Evolutionary conservation across 805 yeast genomes (phyloP), one percentile per base, ranked within the genome.

Genomic region (Myxozyma melibiosi): DNA sequence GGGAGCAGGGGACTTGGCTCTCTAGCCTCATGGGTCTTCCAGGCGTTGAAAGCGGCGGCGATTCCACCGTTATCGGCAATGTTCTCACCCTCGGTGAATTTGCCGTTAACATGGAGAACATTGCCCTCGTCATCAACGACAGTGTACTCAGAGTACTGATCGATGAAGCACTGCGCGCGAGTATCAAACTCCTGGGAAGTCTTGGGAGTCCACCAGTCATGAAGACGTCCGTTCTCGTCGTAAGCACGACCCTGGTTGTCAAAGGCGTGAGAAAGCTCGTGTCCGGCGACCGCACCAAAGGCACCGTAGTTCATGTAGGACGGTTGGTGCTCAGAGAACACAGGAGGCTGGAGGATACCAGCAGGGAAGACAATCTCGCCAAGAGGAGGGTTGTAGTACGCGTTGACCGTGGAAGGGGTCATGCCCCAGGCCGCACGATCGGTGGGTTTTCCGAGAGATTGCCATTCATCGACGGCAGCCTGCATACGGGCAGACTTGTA

Each of bases 341-440:
- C 63, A 24, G 64, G 64, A 4, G 54, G 53, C 50, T 58, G 63
- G 20, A 61, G 42, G 38, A 61, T 61, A 27, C 64, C 64, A 22
- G 64, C 64, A 11, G 64, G 64, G 55, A 61, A 61, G 24, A 61
- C 64, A 44, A 61, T 58, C 55, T 61, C 64, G 37, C 63, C 63
- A 16, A 58, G 53, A 4, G 60, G 61, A 27, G 64, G 64, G 50
- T 61, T 61, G 53, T 61, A 61, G 53, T 61, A 61, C 22, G 64
- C 64, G 53, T 61, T 61, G 27, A 61, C 64, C n/a, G 64, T 61
- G 2, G 63, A 41, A 2, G 64, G 64, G 8, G 64, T 59, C 64
- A 61, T 61, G 24, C 40, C 60, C 64, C 64, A 61, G 22, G 55
- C 60, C 22, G 60, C 64, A 11, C 63, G 59, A 22, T 61, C 64